A percentile compares a stretch with the other conserved stretches of the same genome.
Evolutionary conservation across 768 basidiomycete genomes (phyloP).

Genomic region (Lactarius hatsudake): DNA sequence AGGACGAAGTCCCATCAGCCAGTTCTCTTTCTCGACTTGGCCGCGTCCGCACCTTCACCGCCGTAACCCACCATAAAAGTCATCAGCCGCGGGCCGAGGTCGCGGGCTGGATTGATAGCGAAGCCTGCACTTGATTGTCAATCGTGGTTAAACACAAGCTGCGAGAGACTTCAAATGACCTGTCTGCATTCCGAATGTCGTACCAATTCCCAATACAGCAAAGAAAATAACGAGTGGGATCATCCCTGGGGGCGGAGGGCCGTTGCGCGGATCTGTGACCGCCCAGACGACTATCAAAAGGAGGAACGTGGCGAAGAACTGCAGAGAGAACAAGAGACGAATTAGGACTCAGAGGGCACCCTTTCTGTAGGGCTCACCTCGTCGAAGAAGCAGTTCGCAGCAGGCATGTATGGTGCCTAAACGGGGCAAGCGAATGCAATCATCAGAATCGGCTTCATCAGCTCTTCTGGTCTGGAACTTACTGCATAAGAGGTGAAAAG

Average conservation of each 20-base stretch:
- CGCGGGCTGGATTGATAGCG: slow-evolving; percentile 68
- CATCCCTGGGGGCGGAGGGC: slow-evolving; percentile 47
- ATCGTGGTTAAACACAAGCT: neutral
- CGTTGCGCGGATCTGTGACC: slow-evolving; percentile 51
- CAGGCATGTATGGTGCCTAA: slow-evolving; percentile 42
- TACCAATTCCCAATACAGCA: slow-evolving; percentile 53
- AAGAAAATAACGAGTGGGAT: slow-evolving; percentile 56
- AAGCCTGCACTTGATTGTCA: slow-evolving; percentile 38
- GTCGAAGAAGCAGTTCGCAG: slow-evolving; percentile 44
- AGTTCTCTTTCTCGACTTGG: neutral
- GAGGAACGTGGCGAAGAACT: slow-evolving; percentile 56
- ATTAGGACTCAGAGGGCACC: neutral
- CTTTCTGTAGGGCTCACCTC: slow-evolving; percentile 34
- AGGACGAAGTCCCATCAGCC: neutral
- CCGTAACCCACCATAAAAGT: slow-evolving; percentile 72
- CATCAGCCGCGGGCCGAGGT: slow-evolving; percentile 63
- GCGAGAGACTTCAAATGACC: slow-evolving; percentile 13
- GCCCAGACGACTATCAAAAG: slow-evolving; percentile 54
- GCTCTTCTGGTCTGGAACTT: slow-evolving; percentile 27
- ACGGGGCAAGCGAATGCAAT: neutral
- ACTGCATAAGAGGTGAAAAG: slow-evolving; percentile 64
- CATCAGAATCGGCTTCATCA: neutral
- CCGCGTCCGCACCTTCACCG: slow-evolving; percentile 35
- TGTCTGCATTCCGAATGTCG: slow-evolving; percentile 59
- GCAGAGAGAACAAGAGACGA: neutral